These are phyloP conservation scores for Cryptococcus sp. DNA, from an alignment of 1,284 basidiomycete genomes.

Conservation along the genomic window DNA sequence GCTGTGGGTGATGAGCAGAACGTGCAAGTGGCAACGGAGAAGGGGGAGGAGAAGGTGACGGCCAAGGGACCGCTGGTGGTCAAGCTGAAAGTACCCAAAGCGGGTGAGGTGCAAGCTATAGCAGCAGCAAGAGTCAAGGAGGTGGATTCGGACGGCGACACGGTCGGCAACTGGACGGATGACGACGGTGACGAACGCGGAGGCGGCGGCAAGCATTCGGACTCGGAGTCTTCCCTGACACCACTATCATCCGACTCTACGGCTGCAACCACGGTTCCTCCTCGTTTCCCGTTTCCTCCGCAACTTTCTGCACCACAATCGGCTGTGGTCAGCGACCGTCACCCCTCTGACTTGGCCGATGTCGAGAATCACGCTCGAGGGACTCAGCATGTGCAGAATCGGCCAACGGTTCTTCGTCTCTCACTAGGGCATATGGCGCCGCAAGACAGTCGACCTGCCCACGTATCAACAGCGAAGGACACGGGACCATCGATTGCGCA, in stretches of 20 bases:
- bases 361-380: background rate
- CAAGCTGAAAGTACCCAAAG: constrained; percentile 22
- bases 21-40: background rate
- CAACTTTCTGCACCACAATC: constrained; percentile 6
- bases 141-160: constrained; percentile 48
- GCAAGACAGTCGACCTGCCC: background rate
- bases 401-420: background rate
- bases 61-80: constrained; percentile 9
- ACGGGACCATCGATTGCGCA: background rate
- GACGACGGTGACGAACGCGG: constrained; percentile 11
- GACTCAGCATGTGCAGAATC: too few relatives aligned
- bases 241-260: constrained; percentile 11
- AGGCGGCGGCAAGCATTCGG: background rate
- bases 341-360: background rate
- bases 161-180: constrained; percentile 37
- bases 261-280: constrained; percentile 5
- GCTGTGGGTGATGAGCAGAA: constrained; percentile 1
- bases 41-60: background rate
- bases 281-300: constrained; percentile 17
- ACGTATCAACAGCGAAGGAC: background rate
- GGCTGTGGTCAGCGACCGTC: background rate
- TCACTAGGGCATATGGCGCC: background rate
- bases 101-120: background rate
- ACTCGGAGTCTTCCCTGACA: constrained; percentile 4
- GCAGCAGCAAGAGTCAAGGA: constrained; percentile 21